These are phyloP conservation scores for Tympanopsis confertula DNA, from an alignment of 2,329 filamentous ascomycete genomes.

Conservation along the genomic window DNA sequence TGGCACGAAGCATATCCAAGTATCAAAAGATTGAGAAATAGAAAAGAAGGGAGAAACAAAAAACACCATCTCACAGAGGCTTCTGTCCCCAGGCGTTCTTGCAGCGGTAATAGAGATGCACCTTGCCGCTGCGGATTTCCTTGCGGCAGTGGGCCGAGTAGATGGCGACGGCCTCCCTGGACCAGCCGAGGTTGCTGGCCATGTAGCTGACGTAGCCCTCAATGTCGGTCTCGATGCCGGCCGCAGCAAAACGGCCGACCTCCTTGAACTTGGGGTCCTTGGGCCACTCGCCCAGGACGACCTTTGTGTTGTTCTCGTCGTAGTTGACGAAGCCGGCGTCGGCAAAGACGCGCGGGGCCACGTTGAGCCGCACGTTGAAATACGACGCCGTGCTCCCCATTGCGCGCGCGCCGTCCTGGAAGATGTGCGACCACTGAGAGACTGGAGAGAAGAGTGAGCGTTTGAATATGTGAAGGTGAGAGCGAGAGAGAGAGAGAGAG, in stretches of 20 bases:
- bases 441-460: background rate
- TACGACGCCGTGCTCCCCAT: background rate
- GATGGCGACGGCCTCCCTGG: slow-evolving; percentile 6
- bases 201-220: slow-evolving; percentile 9
- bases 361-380: background rate
- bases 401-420: background rate
- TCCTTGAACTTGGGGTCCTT: slow-evolving; percentile 14
- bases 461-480: background rate
- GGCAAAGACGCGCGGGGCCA: background rate
- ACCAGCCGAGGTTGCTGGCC: slow-evolving; percentile 8
- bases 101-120: slow-evolving; percentile 6
- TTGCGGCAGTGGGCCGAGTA: slow-evolving; percentile 6
- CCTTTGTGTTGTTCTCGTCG: slow-evolving; percentile 7
- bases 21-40: background rate
- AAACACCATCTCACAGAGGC: no score
- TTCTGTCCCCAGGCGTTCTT: slow-evolving; percentile 8
- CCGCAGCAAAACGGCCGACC: slow-evolving; percentile 9
- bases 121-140: slow-evolving; percentile 7
- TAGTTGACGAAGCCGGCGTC: slow-evolving; percentile 8
- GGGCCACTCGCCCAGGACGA: slow-evolving; percentile 15
- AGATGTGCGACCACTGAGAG: background rate
- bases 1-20: no score
- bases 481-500: no score
- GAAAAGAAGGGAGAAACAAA: background rate
- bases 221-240: slow-evolving; percentile 5